Conservation (phyloP, 2,329 filamentous ascomycete genomes). For the Stagonosporopsis tanaceti region DNA sequence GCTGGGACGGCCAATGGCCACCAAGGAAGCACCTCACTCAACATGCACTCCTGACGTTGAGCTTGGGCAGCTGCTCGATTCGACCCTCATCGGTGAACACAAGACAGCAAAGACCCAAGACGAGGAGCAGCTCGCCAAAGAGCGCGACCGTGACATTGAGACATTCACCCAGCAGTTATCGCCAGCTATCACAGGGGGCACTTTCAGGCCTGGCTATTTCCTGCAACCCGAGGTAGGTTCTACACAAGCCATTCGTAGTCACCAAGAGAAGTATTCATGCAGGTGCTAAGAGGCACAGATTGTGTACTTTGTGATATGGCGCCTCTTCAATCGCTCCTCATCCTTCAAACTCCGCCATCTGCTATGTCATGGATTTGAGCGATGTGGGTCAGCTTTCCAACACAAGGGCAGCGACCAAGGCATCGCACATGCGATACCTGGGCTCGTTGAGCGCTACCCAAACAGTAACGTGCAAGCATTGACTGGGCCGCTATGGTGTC, state of each 20-base stretch:
- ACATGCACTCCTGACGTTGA: slow-evolving; percentile 49
- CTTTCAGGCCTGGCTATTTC: slow-evolving; percentile 42
- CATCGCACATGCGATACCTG: slow-evolving; percentile 65
- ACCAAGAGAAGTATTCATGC: not conserved
- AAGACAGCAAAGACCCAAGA: slow-evolving; percentile 51
- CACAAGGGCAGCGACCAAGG: slow-evolving; percentile 41
- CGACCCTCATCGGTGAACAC: slow-evolving; percentile 67
- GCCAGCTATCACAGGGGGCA: slow-evolving; percentile 39
- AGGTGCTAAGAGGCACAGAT: slow-evolving; percentile 47
- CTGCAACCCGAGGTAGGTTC: slow-evolving; percentile 55
- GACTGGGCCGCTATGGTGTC: slow-evolving; percentile 76
- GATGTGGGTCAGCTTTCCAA: slow-evolving; percentile 45
- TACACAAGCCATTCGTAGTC: not conserved
- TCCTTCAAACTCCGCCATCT: slow-evolving; percentile 72
- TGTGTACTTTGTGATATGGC: slow-evolving; percentile 69
- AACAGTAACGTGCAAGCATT: slow-evolving; percentile 76
- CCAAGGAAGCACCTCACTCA: slow-evolving; percentile 33
- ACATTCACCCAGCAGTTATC: slow-evolving; percentile 56
- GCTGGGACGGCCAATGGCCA: slow-evolving; percentile 29
- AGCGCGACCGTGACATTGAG: slow-evolving; percentile 51
- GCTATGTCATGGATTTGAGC: slow-evolving; percentile 83
- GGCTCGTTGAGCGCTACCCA: slow-evolving; percentile 68
- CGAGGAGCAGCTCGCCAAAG: slow-evolving; percentile 57
- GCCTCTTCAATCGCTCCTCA: slow-evolving; percentile 70
- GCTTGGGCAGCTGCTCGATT: slow-evolving; percentile 71